These are phyloP conservation scores for Boletus coccyginus DNA, from an alignment of 768 basidiomycete genomes.

Conservation along the genomic window DNA sequence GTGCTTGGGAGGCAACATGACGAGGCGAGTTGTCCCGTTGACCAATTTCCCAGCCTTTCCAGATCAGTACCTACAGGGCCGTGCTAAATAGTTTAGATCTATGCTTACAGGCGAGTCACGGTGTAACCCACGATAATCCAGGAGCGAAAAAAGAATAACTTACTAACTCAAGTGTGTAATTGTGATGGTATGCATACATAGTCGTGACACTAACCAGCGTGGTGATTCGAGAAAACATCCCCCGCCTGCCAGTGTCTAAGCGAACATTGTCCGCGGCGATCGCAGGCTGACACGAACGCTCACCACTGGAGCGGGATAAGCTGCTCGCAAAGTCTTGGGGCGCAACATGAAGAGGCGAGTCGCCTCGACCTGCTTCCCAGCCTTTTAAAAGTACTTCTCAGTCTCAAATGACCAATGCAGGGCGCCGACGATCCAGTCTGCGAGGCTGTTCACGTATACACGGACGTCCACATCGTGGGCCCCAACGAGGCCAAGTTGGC, in stretches of 20 bases:
- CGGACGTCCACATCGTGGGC: conserved; percentile 55
- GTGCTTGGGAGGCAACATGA: too few relatives aligned
- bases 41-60: too few relatives aligned
- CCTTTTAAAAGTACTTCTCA: conserved; percentile 68
- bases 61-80: too few relatives aligned
- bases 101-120: too few relatives aligned
- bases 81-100: too few relatives aligned
- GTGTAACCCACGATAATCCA: too few relatives aligned
- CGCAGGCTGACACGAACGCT: not conserved
- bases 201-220: not conserved
- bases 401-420: conserved; percentile 77
- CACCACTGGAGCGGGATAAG: not conserved
- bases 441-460: conserved; percentile 65
- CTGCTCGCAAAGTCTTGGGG: conserved; percentile 31
- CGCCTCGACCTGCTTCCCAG: conserved; percentile 53
- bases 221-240: not conserved
- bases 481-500: conserved; percentile 67
- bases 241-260: not conserved
- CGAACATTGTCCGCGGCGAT: not conserved
- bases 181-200: not conserved
- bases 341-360: conserved; percentile 54
- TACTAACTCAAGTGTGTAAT: not conserved
- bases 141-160: too few relatives aligned
- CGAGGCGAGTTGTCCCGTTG: too few relatives aligned
- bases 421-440: conserved; percentile 77